Percentiles rank a stretch among this genome's conserved stretches.
phyloP scores from a whole-genome alignment of 441 rosid species.

The Corymbia calophylla region DNA sequence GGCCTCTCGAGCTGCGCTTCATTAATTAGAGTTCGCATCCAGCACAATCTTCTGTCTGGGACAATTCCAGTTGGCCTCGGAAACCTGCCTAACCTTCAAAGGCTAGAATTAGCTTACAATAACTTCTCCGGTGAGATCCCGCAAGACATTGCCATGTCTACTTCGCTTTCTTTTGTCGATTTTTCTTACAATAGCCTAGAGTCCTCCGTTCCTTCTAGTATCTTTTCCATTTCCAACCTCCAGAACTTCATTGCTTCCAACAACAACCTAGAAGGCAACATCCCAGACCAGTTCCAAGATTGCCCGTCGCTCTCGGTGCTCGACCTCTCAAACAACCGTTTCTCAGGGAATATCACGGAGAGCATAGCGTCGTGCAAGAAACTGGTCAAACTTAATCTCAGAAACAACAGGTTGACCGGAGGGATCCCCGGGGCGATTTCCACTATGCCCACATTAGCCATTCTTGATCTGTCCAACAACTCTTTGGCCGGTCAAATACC shows the following conservation, averaged over 20 bases:
- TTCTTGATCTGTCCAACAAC: conserved; percentile 70
- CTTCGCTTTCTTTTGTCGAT: conserved; percentile 81
- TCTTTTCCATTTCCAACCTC: conserved; percentile 61
- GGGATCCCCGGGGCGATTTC: conserved; percentile 43
- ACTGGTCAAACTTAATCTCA: conserved; percentile 54
- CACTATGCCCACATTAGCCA: conserved; percentile 56
- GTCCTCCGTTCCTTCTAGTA: conserved; percentile 61
- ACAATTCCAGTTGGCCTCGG: conserved; percentile 59
- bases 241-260: conserved; percentile 67
- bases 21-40: conserved; percentile 66
- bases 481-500: conserved; percentile 57
- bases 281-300: conserved; percentile 61
- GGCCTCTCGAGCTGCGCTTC: conserved; percentile 49
- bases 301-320: conserved; percentile 58
- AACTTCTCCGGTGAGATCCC: conserved; percentile 74
- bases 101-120: conserved; percentile 82
- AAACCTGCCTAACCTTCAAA: conserved; percentile 58
- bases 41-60: conserved; percentile 64
- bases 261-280: conserved; percentile 48
- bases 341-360: conserved; percentile 46
- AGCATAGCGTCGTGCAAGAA: conserved; percentile 59
- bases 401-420: conserved; percentile 39
- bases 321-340: conserved; percentile 59
- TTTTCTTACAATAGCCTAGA: conserved; percentile 56
- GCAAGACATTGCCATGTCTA: conserved; percentile 50